Base-by-base conservation (phyloP, 2,329 filamentous ascomycete species). In the Pestalotiopsis sp. region DNA sequence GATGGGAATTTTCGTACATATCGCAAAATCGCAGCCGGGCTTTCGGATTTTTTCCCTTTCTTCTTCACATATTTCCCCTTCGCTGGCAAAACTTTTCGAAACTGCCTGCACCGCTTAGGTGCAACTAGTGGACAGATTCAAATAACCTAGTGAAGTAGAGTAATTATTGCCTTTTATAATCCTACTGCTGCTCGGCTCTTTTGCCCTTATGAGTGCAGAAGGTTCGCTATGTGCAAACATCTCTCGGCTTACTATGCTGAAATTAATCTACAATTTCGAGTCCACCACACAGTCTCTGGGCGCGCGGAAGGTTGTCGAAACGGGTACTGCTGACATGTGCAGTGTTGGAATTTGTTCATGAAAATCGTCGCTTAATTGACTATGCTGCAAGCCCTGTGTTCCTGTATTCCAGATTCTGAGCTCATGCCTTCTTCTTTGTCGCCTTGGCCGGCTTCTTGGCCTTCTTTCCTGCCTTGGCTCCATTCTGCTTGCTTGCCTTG, bases 201-300 rank as follows among this genome's bases (percentile, higher is more conserved):
- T 75, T 74, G 65, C 74, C 67, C 74, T 73, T 71, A 79, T 81
- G 84, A 82, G 84, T 82, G 82, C 81, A 79, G 80, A 82, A 83
- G 87, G 86, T 89, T 89, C 87, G 87, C 87, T 89, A 86, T 87
- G 86, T 79, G 87, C 86, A 83, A 78, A 89, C 86, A 89, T 86
- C 39, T 68, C 66, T 31, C 68, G 60, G 52, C 70, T 59, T 25
- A 13, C 9, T 13, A 36, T 59, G 23, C 13, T 59, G 57, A 36
- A 59, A 31, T 57, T 52, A 49, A 62, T 59, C 2, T 14, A 25
- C 57, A 13, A 13, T 17, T 25, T 4, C 23, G 13, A 36, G 9
- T 59, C 14, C 17, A 27, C 20, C 20, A 36, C 4, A 4, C 11
- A 59, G 45, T 52, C 17, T 17, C 31, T 9, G 7, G 31, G 31